Evolutionary conservation across 75 land plant species (phyloP).

Genomic region (Cunninghamia lanceolata): DNA sequence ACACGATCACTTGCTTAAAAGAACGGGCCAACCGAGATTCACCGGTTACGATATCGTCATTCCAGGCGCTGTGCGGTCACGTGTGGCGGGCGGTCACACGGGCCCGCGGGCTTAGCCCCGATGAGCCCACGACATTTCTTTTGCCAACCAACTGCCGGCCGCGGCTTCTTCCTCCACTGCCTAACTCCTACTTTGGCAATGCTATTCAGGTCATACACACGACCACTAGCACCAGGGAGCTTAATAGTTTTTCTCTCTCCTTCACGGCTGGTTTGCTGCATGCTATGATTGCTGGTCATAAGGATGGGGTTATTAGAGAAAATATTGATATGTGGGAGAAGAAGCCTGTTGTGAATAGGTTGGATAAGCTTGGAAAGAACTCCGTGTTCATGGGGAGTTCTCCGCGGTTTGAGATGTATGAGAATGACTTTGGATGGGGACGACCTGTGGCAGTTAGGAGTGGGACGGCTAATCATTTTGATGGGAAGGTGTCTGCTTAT

Average conservation of each 20-base stretch:
- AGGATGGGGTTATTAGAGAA: neutral
- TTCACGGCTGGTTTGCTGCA: neutral
- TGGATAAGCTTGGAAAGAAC: neutral
- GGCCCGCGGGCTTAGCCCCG: slow-evolving; percentile 7
- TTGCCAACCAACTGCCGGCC: slow-evolving; percentile 5
- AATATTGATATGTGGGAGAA: neutral
- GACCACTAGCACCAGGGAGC: slow-evolving; percentile 11
- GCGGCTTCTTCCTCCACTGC: slow-evolving; percentile 18
- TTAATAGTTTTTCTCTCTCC: neutral
- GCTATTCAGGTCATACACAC: neutral
- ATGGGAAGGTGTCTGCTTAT: slow-evolving; percentile 38
- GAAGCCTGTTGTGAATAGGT: neutral
- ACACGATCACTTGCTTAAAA: neutral
- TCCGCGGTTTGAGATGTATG: slow-evolving; percentile 8
- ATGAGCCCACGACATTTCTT: neutral
- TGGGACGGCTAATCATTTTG: slow-evolving; percentile 37
- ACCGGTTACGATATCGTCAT: neutral
- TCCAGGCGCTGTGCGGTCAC: slow-evolving; percentile 17
- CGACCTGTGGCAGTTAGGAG: slow-evolving; percentile 39
- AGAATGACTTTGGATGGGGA: slow-evolving; percentile 14
- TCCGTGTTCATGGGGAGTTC: neutral
- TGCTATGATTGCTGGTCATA: neutral
- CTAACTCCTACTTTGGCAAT: slow-evolving; percentile 29
- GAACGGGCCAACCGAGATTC: neutral
- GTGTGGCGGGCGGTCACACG: slow-evolving; percentile 22